A percentile compares a stretch with the other conserved stretches of the same genome.
These are phyloP conservation scores for Gossypium gossypioides DNA, from an alignment of 441 rosid species.

Conservation along the genomic window DNA sequence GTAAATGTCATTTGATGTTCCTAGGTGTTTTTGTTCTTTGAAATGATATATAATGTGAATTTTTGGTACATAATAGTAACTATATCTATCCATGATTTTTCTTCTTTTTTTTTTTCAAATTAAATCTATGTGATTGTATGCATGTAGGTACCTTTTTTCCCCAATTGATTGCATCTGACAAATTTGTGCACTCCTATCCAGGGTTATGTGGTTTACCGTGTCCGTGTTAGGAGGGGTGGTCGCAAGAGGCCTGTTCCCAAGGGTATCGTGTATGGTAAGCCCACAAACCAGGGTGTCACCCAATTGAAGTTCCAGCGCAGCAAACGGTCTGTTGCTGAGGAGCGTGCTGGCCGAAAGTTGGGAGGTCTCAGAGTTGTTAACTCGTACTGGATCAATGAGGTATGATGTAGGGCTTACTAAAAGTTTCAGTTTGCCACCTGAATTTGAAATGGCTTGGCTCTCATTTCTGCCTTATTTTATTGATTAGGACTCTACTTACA, in stretches of 20 bases:
- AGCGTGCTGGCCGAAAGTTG: slow-evolving; percentile 92
- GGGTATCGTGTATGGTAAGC: slow-evolving; percentile 97
- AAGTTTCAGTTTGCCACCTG: not conserved
- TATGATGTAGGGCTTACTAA: slow-evolving; percentile 1
- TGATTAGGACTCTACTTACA: slow-evolving; percentile 70
- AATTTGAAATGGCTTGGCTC: not conserved
- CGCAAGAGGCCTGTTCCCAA: slow-evolving; percentile 93
- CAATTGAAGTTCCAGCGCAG: slow-evolving; percentile 93
- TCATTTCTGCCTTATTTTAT: not conserved
- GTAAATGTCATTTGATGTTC: slow-evolving; percentile 24
- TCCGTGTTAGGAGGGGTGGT: slow-evolving; percentile 91
- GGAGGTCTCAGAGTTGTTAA: slow-evolving; percentile 87
- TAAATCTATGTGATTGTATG: not conserved
- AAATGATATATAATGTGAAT: not conserved
- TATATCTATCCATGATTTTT: not conserved
- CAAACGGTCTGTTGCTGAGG: slow-evolving; percentile 96
- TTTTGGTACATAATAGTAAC: not conserved
- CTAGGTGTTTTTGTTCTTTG: not conserved
- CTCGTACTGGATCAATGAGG: slow-evolving; percentile 97
- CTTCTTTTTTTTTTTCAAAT: not conserved
- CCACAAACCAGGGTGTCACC: slow-evolving; percentile 99
- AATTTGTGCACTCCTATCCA: slow-evolving; percentile 13
- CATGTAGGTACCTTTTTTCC: not conserved
- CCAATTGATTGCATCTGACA: not conserved
- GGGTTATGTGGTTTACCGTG: slow-evolving; percentile 88